phyloP scores from a whole-genome alignment of 805 yeast species.

The Allodekkera sacchari region DNA sequence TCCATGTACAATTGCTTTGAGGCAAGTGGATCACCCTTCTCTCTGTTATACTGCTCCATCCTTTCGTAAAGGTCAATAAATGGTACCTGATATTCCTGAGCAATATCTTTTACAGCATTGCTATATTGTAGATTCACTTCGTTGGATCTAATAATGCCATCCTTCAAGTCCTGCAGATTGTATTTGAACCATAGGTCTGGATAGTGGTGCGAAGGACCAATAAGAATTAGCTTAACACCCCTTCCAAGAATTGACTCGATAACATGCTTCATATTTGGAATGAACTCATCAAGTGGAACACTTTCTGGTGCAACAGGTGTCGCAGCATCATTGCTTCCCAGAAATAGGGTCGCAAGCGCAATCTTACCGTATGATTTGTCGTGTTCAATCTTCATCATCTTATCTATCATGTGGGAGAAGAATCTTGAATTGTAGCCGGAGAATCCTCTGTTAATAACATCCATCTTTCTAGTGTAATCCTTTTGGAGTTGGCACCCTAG shows the following conservation, averaged over 20 bases:
- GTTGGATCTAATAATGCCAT: constrained; percentile 34
- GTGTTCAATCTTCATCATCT: constrained; percentile 41
- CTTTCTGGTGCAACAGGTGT: constrained; percentile 32
- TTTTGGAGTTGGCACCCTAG: constrained; percentile 17
- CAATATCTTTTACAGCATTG: constrained; percentile 39
- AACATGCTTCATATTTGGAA: constrained; percentile 38
- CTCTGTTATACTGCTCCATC: constrained; percentile 23
- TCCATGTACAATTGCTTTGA: constrained; percentile 24
- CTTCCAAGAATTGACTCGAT: constrained; percentile 29
- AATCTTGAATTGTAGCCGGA: constrained; percentile 66
- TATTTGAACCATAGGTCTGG: constrained; percentile 30
- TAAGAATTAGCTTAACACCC: constrained; percentile 43
- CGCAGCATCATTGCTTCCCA: constrained; percentile 74
- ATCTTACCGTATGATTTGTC: constrained; percentile 16
- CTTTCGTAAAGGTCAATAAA: constrained; percentile 47
- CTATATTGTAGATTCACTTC: constrained; percentile 38
- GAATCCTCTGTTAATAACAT: constrained; percentile 64
- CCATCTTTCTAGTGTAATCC: constrained; percentile 49
- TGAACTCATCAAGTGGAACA: constrained; percentile 43
- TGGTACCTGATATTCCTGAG: constrained; percentile 39
- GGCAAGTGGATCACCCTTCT: constrained; percentile 10
- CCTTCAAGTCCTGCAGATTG: constrained; percentile 23
- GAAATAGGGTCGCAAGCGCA: constrained; percentile 17
- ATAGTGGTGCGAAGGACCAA: constrained; percentile 57
- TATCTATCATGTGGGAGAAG: constrained; percentile 41